These are phyloP conservation scores for Pleomassaria siparia DNA, from an alignment of 2,329 filamentous ascomycete species.

Conservation along the genomic window DNA sequence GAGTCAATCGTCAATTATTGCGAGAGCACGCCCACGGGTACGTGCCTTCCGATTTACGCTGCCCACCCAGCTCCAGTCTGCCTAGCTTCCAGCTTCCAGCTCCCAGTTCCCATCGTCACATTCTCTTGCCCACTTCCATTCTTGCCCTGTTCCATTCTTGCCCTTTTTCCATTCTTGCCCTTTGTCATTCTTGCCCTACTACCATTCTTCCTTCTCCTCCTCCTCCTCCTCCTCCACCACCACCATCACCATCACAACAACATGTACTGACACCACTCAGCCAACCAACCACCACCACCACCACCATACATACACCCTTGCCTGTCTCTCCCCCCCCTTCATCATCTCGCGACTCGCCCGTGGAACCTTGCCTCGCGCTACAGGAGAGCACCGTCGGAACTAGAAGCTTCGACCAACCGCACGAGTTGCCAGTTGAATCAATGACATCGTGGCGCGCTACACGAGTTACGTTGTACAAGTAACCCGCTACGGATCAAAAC, in stretches of 20 bases:
- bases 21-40: slow-evolving; percentile 23
- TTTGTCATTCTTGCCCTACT: slow-evolving; percentile 5
- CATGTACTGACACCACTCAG: slow-evolving; percentile 28
- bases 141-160: slow-evolving; percentile 27
- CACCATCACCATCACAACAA: slow-evolving; percentile 22
- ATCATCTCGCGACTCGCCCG: neutral
- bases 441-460: slow-evolving; percentile 29
- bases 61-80: slow-evolving; percentile 11
- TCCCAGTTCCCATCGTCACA: slow-evolving; percentile 19
- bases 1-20: slow-evolving; percentile 6
- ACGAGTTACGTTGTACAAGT: slow-evolving; percentile 28
- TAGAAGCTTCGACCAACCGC: slow-evolving; percentile 5
- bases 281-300: slow-evolving; percentile 9
- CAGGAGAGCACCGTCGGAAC: slow-evolving; percentile 2
- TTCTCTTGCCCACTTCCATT: slow-evolving; percentile 25
- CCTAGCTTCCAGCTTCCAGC: slow-evolving; percentile 12
- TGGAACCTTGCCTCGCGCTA: neutral
- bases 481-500: slow-evolving; percentile 18
- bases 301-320: slow-evolving; percentile 11
- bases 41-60: slow-evolving; percentile 24
- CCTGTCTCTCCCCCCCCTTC: no score
- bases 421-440: slow-evolving; percentile 19
- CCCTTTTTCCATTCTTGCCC: neutral
- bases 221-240: neutral
- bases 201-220: slow-evolving; percentile 27